A percentile compares a stretch with the other conserved stretches of the same genome.
These are phyloP conservation scores for Beta lomatogona DNA, from an alignment of 179 eudicot genomes.

Conservation along the genomic window DNA sequence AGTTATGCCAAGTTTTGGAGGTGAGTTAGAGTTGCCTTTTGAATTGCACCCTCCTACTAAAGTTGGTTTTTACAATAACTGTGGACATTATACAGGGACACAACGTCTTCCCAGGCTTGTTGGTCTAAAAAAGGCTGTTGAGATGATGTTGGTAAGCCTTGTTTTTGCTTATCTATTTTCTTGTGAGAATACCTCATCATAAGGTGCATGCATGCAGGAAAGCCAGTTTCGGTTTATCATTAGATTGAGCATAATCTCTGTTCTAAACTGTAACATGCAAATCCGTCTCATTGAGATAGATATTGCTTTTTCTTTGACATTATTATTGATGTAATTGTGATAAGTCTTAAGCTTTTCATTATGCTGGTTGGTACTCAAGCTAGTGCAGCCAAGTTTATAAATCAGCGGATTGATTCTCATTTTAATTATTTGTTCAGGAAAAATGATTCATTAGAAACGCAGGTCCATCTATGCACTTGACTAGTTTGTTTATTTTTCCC, in stretches of 20 bases:
- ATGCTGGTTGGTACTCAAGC: not conserved
- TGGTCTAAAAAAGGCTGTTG: slow-evolving; percentile 70
- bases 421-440: not conserved
- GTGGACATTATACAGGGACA: no score
- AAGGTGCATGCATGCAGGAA: no score
- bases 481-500: not conserved
- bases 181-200: not conserved
- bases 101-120: slow-evolving; percentile 92
- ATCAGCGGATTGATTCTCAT: not conserved
- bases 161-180: not conserved
- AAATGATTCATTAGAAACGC: not conserved
- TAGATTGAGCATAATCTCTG: no score
- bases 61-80: no score
- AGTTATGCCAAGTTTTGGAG: no score
- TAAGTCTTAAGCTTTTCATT: not conserved
- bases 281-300: no score
- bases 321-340: not conserved
- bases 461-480: not conserved
- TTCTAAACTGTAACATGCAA: no score
- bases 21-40: no score
- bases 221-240: no score
- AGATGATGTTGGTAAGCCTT: slow-evolving; percentile 73
- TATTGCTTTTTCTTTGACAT: no score
- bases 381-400: not conserved
- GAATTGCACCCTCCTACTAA: no score